These are phyloP conservation scores for Mycena belliarum DNA, from an alignment of 768 basidiomycete species.

Conservation along the genomic window DNA sequence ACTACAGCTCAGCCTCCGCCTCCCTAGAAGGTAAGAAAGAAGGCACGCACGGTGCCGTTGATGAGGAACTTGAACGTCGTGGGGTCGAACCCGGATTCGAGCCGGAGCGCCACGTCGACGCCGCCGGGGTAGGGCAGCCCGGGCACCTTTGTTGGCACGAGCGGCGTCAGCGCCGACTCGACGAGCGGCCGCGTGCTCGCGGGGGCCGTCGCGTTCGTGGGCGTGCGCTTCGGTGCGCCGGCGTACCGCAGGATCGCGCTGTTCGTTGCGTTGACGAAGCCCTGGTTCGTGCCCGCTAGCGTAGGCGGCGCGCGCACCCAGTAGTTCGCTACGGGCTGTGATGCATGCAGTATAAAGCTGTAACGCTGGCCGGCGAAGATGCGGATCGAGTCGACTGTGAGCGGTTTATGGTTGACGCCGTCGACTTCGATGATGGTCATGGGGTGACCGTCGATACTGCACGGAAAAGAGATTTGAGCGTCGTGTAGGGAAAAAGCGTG, in stretches of 20 bases:
- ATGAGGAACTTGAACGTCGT: neutral
- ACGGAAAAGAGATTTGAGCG: slow-evolving; percentile 33
- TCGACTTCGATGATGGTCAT: slow-evolving; percentile 43
- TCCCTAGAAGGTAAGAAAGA: too few relatives aligned
- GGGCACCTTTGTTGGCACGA: slow-evolving; percentile 29
- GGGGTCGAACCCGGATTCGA: neutral
- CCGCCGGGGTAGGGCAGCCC: slow-evolving; percentile 29
- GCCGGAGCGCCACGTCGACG: slow-evolving; percentile 25
- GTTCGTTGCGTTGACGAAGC: slow-evolving; percentile 8
- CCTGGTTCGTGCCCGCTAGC: neutral
- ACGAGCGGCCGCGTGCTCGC: neutral
- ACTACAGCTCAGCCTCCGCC: too few relatives aligned
- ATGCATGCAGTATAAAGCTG: slow-evolving; percentile 44
- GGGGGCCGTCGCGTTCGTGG: neutral
- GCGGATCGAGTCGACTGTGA: slow-evolving; percentile 34
- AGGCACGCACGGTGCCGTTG: slow-evolving; percentile 1
- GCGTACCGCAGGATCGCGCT: slow-evolving; percentile 18
- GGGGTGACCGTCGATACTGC: slow-evolving; percentile 35
- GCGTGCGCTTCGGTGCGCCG: neutral
- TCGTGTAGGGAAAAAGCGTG: too few relatives aligned
- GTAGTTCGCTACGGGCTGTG: slow-evolving; percentile 11
- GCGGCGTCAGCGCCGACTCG: slow-evolving; percentile 22
- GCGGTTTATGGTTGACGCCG: slow-evolving; percentile 32
- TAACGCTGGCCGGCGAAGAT: slow-evolving; percentile 41
- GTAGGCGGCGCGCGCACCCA: slow-evolving; percentile 14